Evolutionary conservation across 345 rosid genomes (phyloP).

Genomic region (Lepidium africanum): DNA sequence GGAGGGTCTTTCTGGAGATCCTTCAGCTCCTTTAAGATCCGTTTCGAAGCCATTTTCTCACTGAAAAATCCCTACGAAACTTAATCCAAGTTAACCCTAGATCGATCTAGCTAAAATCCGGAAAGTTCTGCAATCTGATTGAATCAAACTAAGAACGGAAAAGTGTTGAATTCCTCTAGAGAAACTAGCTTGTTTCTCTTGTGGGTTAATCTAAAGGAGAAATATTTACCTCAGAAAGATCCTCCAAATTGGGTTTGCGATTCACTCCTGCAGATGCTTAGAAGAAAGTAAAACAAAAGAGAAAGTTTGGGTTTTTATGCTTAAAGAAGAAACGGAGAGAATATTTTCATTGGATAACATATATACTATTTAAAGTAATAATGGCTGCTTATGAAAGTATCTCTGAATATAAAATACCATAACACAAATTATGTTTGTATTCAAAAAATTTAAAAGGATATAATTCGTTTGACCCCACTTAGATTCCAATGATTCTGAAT

Average conservation of each 20-base stretch:
- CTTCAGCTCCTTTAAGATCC: constrained; percentile 60
- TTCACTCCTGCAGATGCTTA: constrained; percentile 12
- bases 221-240: constrained; percentile 7
- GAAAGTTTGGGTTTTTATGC: constrained; percentile 7
- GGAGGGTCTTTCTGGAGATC: constrained; percentile 65
- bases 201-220: not conserved
- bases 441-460: too few relatives aligned
- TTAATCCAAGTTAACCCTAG: not conserved
- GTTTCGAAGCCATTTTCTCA: constrained; percentile 43
- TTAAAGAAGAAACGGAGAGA: not conserved
- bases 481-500: constrained; percentile 9
- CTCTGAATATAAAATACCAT: not conserved
- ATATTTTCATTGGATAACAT: not conserved
- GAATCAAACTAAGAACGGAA: not conserved
- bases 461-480: too few relatives aligned
- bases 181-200: not conserved
- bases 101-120: not conserved
- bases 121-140: not conserved
- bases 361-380: not conserved
- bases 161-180: not conserved
- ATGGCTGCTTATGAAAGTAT: not conserved
- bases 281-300: not conserved
- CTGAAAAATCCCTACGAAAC: not conserved
- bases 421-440: too few relatives aligned
- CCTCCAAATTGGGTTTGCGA: constrained; percentile 2